These are phyloP conservation scores for Stephanodiscus minutulus DNA, from an alignment of 108 stramenopile genomes.

Conservation along the genomic window DNA sequence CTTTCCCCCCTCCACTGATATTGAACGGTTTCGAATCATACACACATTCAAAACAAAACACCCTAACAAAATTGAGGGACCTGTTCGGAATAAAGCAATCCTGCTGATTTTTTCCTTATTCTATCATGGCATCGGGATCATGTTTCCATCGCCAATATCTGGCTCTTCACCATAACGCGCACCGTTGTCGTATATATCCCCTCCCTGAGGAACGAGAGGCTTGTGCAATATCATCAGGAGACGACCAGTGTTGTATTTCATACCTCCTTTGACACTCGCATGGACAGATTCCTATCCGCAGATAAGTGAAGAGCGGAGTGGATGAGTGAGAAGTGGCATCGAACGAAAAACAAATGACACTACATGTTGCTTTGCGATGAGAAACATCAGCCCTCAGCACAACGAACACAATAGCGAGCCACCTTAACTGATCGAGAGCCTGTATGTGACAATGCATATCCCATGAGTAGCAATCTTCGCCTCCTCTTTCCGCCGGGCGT, in stretches of 20 bases:
- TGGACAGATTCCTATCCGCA: slow-evolving; percentile 57
- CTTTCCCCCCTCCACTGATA: background rate
- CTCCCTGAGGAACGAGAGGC: slow-evolving; percentile 55
- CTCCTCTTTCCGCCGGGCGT: too few species aligned
- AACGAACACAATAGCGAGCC: background rate
- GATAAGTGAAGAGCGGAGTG: background rate
- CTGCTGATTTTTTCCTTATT: background rate
- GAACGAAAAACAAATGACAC: background rate
- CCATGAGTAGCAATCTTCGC: too few species aligned
- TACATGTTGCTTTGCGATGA: background rate
- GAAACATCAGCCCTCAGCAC: too few species aligned
- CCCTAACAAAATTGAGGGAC: background rate
- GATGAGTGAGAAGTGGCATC: slow-evolving; percentile 1
- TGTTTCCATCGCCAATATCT: slow-evolving; percentile 32
- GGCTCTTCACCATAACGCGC: slow-evolving; percentile 40
- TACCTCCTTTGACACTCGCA: slow-evolving; percentile 84
- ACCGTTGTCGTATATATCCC: slow-evolving; percentile 31
- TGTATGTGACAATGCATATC: too few species aligned
- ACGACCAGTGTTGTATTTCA: slow-evolving; percentile 90
- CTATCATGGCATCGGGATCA: slow-evolving; percentile 46
- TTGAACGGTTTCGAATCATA: background rate
- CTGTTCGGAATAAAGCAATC: background rate
- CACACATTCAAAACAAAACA: background rate
- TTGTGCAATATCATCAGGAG: slow-evolving; percentile 82
- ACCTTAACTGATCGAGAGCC: background rate